phyloP scores from a whole-genome alignment of 2,329 filamentous ascomycete genomes.

The Reticulascus tulasneorum region DNA sequence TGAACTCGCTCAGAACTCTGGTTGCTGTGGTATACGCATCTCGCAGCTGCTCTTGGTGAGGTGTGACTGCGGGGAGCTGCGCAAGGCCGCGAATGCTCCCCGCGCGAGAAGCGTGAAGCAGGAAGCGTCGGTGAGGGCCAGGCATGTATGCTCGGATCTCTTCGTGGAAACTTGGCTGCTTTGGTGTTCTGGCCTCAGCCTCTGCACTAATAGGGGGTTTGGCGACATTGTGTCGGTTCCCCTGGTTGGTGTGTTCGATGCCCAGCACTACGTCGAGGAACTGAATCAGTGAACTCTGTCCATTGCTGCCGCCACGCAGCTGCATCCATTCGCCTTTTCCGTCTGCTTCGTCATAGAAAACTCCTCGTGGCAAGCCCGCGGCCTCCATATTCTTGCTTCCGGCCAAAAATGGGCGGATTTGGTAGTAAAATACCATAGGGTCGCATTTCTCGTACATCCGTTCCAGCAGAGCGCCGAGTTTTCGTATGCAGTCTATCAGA shows the following conservation, averaged over 20 bases:
- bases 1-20: slow-evolving; percentile 68
- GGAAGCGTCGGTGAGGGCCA: slow-evolving; percentile 72
- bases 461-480: slow-evolving; percentile 63
- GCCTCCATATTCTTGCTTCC: slow-evolving; percentile 90
- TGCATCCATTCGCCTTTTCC: slow-evolving; percentile 67
- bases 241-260: slow-evolving; percentile 63
- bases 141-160: slow-evolving; percentile 92
- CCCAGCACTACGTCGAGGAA: slow-evolving; percentile 88
- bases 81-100: slow-evolving; percentile 73
- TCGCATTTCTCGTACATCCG: slow-evolving; percentile 90
- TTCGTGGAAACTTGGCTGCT: slow-evolving; percentile 41
- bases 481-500: slow-evolving; percentile 64
- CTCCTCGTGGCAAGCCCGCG: slow-evolving; percentile 75
- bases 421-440: slow-evolving; percentile 83
- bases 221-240: slow-evolving; percentile 23
- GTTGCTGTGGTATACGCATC: slow-evolving; percentile 66
- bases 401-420: slow-evolving; percentile 82
- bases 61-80: slow-evolving; percentile 46
- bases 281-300: slow-evolving; percentile 87
- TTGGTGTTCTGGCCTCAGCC: slow-evolving; percentile 1
- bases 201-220: too few species aligned
- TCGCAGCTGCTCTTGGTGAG: slow-evolving; percentile 40
- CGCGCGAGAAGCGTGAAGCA: slow-evolving; percentile 64
- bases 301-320: slow-evolving; percentile 87
- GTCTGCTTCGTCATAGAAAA: slow-evolving; percentile 76